Percentiles rank a stretch among this genome's conserved stretches.
Evolutionary conservation across 805 yeast genomes (phyloP).

Genomic region (Saturnispora silvae): DNA sequence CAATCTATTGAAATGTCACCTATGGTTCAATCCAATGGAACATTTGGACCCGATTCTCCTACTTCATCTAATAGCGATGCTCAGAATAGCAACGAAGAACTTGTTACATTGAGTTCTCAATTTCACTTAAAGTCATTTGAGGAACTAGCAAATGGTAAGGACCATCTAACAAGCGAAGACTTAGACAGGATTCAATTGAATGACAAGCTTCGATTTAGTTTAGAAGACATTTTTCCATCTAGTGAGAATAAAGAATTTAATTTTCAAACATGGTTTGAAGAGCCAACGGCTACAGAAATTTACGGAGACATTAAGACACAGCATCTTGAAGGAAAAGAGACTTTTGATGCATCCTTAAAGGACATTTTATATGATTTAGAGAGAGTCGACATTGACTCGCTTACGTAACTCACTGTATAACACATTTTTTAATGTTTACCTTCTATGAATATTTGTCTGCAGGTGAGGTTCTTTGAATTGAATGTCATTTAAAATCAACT

Average conservation of each 20-base stretch:
- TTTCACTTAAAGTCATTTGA: conserved; percentile 30
- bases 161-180: conserved; percentile 29
- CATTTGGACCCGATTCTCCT: no score
- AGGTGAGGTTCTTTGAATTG: no score
- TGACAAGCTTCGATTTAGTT: neutral
- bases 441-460: neutral
- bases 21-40: conserved; percentile 3
- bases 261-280: conserved; percentile 14
- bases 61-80: no score
- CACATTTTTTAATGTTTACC: neutral
- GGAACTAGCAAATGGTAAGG: conserved; percentile 31
- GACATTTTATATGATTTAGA: conserved; percentile 5
- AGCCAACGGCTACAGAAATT: neutral
- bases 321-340: neutral
- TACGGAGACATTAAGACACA: neutral
- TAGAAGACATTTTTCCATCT: neutral
- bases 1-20: conserved; percentile 7
- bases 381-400: conserved; percentile 5
- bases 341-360: neutral
- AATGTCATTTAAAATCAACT: conserved; percentile 73
- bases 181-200: conserved; percentile 25
- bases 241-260: conserved; percentile 10
- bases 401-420: neutral
- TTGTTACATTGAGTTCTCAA: conserved; percentile 31
- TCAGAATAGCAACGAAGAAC: conserved; percentile 14